Percentiles rank a stretch among this genome's conserved stretches.
phyloP scores from a whole-genome alignment of 345 rosid genomes.

The Camelina laxa region DNA sequence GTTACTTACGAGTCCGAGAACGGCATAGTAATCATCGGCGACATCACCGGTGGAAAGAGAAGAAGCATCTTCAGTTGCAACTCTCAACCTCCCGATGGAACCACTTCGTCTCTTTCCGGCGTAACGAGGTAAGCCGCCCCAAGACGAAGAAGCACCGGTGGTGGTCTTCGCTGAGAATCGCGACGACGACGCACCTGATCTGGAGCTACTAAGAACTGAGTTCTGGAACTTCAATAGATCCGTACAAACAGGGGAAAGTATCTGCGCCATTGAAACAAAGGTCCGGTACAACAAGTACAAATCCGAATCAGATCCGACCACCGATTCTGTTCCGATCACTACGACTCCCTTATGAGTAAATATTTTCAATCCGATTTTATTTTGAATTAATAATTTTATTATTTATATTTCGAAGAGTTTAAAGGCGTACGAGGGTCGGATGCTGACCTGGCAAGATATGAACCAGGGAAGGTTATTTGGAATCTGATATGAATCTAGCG shows the following conservation, averaged over 20 bases:
- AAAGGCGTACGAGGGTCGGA: slow-evolving; percentile 50
- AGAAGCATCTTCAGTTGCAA: slow-evolving; percentile 58
- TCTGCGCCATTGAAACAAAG: slow-evolving; percentile 66
- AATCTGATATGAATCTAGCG: slow-evolving; percentile 44
- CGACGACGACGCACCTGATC: slow-evolving; percentile 47
- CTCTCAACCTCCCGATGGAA: slow-evolving; percentile 50
- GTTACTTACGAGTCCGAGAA: slow-evolving; percentile 74
- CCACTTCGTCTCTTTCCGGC: slow-evolving; percentile 44
- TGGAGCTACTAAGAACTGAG: slow-evolving; percentile 46
- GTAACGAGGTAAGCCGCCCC: slow-evolving; percentile 41
- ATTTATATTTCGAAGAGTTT: slow-evolving; percentile 42
- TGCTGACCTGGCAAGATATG: slow-evolving; percentile 66
- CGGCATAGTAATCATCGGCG: slow-evolving; percentile 85
- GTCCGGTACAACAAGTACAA: neutral
- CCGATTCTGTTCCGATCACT: slow-evolving; percentile 16
- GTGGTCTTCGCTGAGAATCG: slow-evolving; percentile 42
- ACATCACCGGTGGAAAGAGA: slow-evolving; percentile 51
- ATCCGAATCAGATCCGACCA: neutral
- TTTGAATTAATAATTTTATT: slow-evolving; percentile 32
- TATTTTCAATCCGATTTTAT: slow-evolving; percentile 16
- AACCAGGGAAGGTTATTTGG: slow-evolving; percentile 50
- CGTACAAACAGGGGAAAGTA: slow-evolving; percentile 73
- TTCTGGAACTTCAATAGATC: slow-evolving; percentile 66
- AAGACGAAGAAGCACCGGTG: slow-evolving; percentile 33
- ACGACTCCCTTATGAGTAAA: neutral